phyloP scores from a whole-genome alignment of 345 rosid species.

The Aquilaria yunnanensis region DNA sequence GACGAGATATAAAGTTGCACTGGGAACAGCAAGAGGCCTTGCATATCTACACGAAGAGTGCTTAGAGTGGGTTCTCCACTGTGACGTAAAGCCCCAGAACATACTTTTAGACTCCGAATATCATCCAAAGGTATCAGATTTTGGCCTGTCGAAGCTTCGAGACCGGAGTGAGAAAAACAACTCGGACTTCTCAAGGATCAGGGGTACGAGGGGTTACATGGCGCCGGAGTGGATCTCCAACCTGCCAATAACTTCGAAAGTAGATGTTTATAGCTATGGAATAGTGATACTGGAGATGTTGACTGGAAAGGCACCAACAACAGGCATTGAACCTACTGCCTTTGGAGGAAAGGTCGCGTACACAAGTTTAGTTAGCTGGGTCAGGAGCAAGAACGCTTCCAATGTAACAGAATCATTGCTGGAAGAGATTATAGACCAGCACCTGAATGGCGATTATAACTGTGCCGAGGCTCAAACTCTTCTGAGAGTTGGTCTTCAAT shows the following conservation, averaged over 20 bases:
- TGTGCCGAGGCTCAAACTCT: neutral
- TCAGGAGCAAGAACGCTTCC: neutral
- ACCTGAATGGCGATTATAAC: neutral
- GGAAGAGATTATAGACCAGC: slow-evolving; percentile 1
- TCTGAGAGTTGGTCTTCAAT: neutral
- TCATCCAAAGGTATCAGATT: slow-evolving; percentile 22
- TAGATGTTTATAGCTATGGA: neutral
- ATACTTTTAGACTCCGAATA: slow-evolving; percentile 18
- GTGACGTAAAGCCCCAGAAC: slow-evolving; percentile 27
- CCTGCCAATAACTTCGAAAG: slow-evolving; percentile 10
- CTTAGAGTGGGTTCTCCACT: slow-evolving; percentile 24
- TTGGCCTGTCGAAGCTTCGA: slow-evolving; percentile 29
- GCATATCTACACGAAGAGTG: slow-evolving; percentile 37
- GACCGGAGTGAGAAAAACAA: slow-evolving; percentile 8
- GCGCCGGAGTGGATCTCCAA: slow-evolving; percentile 4
- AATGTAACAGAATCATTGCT: neutral
- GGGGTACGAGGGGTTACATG: slow-evolving; percentile 24
- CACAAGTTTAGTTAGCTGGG: slow-evolving; percentile 7
- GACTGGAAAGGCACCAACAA: slow-evolving; percentile 2
- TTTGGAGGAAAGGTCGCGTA: neutral
- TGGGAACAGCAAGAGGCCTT: slow-evolving; percentile 27
- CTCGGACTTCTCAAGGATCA: slow-evolving; percentile 13
- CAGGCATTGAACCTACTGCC: neutral
- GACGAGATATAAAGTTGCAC: slow-evolving; percentile 21
- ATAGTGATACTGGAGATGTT: neutral